Conservation (phyloP, 2,329 filamentous ascomycete genomes). For the Plectosphaerella plurivora region DNA sequence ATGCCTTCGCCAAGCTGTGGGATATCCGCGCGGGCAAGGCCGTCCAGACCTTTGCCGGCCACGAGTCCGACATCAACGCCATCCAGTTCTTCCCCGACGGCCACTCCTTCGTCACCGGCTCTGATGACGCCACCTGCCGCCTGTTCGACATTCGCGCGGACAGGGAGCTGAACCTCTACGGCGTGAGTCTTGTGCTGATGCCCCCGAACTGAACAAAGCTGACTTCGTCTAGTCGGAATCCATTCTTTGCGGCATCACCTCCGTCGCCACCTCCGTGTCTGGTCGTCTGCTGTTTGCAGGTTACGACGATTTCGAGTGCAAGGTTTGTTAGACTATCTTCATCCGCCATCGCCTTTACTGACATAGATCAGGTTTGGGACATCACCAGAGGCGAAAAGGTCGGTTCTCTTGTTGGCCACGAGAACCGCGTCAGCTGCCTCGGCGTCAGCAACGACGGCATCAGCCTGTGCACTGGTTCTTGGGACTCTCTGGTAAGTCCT, state of each 20-base stretch:
- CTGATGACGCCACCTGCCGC: conserved; percentile 94
- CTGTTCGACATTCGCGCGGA: conserved; percentile 98
- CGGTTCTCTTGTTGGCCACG: conserved; percentile 91
- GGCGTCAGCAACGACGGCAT: conserved; percentile 99
- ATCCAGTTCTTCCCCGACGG: conserved; percentile 99
- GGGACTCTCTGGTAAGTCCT: conserved; percentile 89
- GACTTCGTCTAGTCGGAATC: conserved; percentile 71
- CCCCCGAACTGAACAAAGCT: background rate
- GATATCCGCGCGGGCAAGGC: conserved; percentile 98
- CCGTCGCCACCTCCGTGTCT: conserved; percentile 95
- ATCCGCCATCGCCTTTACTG: conserved; percentile 2
- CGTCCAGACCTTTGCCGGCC: conserved; percentile 95
- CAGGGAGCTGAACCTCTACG: conserved; percentile 67
- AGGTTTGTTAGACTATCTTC: conserved; percentile 57
- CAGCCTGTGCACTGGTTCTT: conserved; percentile 98
- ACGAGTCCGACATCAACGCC: conserved; percentile 98
- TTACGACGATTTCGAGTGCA: conserved; percentile 99
- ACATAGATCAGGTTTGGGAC: conserved; percentile 77
- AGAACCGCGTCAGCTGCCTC: conserved; percentile 97
- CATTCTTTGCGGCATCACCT: conserved; percentile 96
- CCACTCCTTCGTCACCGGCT: conserved; percentile 96
- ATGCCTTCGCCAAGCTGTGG: conserved; percentile 98
- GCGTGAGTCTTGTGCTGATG: conserved; percentile 40
- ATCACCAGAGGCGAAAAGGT: conserved; percentile 95
- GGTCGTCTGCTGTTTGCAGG: conserved; percentile 92